Percentiles rank a stretch among this genome's conserved stretches.
phyloP scores from a whole-genome alignment of 345 rosid species.

The Eucalyptus cladocalyx region DNA sequence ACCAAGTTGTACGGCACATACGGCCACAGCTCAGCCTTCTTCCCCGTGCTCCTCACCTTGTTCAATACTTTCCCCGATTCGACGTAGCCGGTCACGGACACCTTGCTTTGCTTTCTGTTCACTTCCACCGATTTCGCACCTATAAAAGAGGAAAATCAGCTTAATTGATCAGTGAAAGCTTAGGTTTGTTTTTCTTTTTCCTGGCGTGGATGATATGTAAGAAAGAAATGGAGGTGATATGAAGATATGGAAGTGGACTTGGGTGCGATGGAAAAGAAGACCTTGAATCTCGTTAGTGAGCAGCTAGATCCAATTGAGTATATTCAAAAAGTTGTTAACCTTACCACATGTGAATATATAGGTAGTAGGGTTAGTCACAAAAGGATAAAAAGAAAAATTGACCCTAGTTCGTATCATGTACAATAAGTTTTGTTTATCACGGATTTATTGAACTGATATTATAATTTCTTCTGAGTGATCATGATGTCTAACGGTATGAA shows the following conservation, averaged over 20 bases:
- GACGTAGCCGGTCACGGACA: constrained; percentile 25
- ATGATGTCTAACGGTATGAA: too few relatives aligned
- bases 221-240: not conserved
- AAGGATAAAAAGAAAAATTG: too few relatives aligned
- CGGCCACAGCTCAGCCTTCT: constrained; percentile 50
- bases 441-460: not conserved
- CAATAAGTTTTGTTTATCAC: not conserved
- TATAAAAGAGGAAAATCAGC: not conserved
- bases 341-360: not conserved
- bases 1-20: constrained; percentile 35
- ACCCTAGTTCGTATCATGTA: not conserved
- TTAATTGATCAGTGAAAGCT: not conserved
- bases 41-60: constrained; percentile 27
- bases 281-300: not conserved
- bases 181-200: not conserved
- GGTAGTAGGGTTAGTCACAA: not conserved
- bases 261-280: not conserved
- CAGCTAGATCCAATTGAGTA: not conserved
- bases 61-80: constrained; percentile 36
- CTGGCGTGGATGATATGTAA: not conserved
- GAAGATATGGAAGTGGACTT: not conserved
- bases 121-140: constrained; percentile 34
- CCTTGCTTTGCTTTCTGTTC: constrained; percentile 37
- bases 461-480: not conserved
- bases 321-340: not conserved